A percentile compares a stretch with the other conserved stretches of the same genome.
These are phyloP conservation scores for Serendipita sp. DNA, from an alignment of 768 basidiomycete genomes.

Conservation along the genomic window DNA sequence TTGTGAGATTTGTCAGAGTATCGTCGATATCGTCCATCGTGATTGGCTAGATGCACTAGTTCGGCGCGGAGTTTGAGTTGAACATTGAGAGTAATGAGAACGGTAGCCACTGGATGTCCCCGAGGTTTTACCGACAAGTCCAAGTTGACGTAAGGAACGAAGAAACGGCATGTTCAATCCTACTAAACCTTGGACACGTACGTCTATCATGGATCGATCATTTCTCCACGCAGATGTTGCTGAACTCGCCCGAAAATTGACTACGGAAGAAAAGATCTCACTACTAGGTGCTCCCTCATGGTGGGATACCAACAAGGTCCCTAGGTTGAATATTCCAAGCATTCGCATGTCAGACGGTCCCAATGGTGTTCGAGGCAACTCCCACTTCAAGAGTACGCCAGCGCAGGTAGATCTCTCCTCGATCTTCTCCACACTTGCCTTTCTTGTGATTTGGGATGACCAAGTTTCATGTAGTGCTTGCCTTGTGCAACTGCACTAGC, in stretches of 20 bases:
- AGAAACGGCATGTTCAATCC: neutral
- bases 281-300: constrained; percentile 49
- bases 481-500: constrained; percentile 43
- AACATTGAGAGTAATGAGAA: neutral
- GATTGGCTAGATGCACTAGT: neutral
- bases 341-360: constrained; percentile 61
- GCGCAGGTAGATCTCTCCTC: constrained; percentile 16
- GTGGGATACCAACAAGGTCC: constrained; percentile 49
- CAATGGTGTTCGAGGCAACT: constrained; percentile 53
- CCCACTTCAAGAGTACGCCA: constrained; percentile 45
- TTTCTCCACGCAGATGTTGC: constrained; percentile 40
- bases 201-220: constrained; percentile 10
- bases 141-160: neutral
- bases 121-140: neutral
- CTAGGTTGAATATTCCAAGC: constrained; percentile 43
- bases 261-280: constrained; percentile 44
- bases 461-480: constrained; percentile 24
- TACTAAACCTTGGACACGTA: neutral
- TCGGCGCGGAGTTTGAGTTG: neutral
- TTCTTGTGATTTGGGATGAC: no score
- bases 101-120: neutral
- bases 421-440: no score
- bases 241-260: constrained; percentile 34
- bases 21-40: constrained; percentile 7
- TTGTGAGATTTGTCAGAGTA: constrained; percentile 41